phyloP scores from a whole-genome alignment of 2,329 filamentous ascomycete species.

The Cordyceps javanica region DNA sequence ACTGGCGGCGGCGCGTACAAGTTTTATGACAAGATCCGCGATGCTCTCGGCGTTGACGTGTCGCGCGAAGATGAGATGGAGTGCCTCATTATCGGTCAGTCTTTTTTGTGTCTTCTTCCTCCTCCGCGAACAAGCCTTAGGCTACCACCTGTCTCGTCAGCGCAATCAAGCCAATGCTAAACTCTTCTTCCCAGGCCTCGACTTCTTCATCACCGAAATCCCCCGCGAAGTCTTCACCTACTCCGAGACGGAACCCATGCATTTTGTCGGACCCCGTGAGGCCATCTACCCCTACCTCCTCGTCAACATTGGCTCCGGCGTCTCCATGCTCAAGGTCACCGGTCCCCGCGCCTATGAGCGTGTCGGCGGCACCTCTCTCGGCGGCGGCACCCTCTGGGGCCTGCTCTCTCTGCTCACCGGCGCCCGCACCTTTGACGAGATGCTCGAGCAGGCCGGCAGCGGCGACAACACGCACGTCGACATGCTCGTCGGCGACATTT shows the following conservation, averaged over 20 bases:
- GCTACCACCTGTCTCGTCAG: no score
- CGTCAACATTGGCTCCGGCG: slow-evolving; percentile 96
- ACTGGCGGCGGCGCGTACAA: slow-evolving; percentile 96
- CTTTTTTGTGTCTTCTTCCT: neutral
- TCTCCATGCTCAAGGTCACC: slow-evolving; percentile 95
- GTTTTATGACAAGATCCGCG: slow-evolving; percentile 85
- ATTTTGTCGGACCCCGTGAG: slow-evolving; percentile 74
- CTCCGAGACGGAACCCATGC: slow-evolving; percentile 83
- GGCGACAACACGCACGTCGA: slow-evolving; percentile 93
- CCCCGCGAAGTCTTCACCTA: slow-evolving; percentile 97
- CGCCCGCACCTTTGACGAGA: slow-evolving; percentile 94
- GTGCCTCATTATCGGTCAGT: slow-evolving; percentile 82
- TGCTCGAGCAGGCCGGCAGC: slow-evolving; percentile 83
- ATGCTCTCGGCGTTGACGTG: slow-evolving; percentile 80
- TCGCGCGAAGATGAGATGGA: slow-evolving; percentile 97
- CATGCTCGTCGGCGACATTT: slow-evolving; percentile 96
- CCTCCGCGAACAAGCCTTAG: neutral
- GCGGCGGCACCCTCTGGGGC: slow-evolving; percentile 97
- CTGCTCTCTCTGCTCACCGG: slow-evolving; percentile 85
- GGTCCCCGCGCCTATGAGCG: slow-evolving; percentile 81
- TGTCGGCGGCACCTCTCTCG: slow-evolving; percentile 89
- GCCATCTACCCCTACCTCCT: slow-evolving; percentile 91
- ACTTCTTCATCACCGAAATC: slow-evolving; percentile 99
- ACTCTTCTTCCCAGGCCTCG: slow-evolving; percentile 56
- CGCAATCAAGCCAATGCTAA: no score